phyloP scores from a whole-genome alignment of 2,329 filamentous ascomycete species.

The Ophiostoma populinum region DNA sequence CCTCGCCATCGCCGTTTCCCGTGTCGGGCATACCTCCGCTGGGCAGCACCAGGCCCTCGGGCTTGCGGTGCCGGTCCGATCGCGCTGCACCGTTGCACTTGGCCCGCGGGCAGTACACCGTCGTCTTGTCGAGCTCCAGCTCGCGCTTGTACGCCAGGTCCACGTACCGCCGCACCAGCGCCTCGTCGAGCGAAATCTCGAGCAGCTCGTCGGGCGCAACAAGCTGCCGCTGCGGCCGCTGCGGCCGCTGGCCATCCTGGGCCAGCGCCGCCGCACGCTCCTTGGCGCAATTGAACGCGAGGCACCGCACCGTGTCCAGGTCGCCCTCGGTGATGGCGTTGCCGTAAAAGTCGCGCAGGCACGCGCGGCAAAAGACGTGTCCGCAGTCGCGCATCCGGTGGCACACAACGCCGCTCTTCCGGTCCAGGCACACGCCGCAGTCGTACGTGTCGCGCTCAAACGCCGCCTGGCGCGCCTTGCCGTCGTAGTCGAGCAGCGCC shows the following conservation, averaged over 20 bases:
- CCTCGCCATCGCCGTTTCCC: conserved; percentile 20
- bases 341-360: conserved; percentile 79
- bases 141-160: conserved; percentile 82
- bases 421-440: conserved; percentile 81
- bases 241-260: conserved; percentile 25
- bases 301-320: conserved; percentile 60
- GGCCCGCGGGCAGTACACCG: conserved; percentile 76
- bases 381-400: conserved; percentile 69
- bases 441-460: conserved; percentile 78
- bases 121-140: conserved; percentile 80
- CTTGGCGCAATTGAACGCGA: conserved; percentile 63
- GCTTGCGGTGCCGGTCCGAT: conserved; percentile 56
- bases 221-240: conserved; percentile 42
- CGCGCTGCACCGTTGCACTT: conserved; percentile 87
- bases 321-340: conserved; percentile 76
- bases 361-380: conserved; percentile 83
- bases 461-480: conserved; percentile 50
- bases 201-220: conserved; percentile 72
- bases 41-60: conserved; percentile 46
- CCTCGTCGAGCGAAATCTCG: conserved; percentile 53
- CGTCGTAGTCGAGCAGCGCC: conserved; percentile 61
- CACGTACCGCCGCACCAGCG: conserved; percentile 70
- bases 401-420: conserved; percentile 71
- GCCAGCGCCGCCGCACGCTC: conserved; percentile 24
- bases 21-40: conserved; percentile 10